Evolutionary conservation across 2,329 filamentous ascomycete species (phyloP).

Genomic region (Pseudogymnoascus sp.): DNA sequence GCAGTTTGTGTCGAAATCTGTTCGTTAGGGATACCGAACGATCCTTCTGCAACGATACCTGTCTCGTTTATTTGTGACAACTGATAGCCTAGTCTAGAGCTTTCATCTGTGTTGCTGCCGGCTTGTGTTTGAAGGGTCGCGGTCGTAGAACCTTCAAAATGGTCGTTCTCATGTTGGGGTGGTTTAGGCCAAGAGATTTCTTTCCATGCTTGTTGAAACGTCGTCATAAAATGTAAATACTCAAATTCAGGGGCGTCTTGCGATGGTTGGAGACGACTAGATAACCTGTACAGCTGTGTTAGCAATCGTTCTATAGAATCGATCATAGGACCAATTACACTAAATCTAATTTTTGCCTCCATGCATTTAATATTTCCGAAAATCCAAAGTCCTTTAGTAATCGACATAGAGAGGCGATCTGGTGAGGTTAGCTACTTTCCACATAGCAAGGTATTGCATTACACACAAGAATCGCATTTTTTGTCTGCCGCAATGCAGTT

Average conservation of each 20-base stretch:
- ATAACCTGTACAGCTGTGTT: background rate
- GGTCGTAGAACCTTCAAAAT: conserved; percentile 8
- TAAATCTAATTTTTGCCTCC: background rate
- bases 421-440: background rate
- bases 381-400: background rate
- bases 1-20: conserved; percentile 16
- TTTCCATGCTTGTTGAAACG: background rate
- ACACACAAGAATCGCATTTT: background rate
- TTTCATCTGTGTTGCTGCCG: conserved; percentile 10
- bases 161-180: conserved; percentile 1
- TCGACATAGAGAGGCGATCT: background rate
- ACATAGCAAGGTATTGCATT: background rate
- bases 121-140: conserved; percentile 10
- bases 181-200: background rate
- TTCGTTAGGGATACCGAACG: conserved; percentile 11
- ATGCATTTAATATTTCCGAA: background rate
- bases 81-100: background rate
- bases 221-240: background rate
- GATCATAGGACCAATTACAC: background rate
- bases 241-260: background rate
- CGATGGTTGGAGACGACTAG: background rate
- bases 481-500: conserved; percentile 8
- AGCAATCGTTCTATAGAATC: background rate
- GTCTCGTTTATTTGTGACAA: background rate
- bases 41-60: too few relatives aligned